phyloP scores from a whole-genome alignment of 2,329 filamentous ascomycete genomes.

The Paraphoma sp. region DNA sequence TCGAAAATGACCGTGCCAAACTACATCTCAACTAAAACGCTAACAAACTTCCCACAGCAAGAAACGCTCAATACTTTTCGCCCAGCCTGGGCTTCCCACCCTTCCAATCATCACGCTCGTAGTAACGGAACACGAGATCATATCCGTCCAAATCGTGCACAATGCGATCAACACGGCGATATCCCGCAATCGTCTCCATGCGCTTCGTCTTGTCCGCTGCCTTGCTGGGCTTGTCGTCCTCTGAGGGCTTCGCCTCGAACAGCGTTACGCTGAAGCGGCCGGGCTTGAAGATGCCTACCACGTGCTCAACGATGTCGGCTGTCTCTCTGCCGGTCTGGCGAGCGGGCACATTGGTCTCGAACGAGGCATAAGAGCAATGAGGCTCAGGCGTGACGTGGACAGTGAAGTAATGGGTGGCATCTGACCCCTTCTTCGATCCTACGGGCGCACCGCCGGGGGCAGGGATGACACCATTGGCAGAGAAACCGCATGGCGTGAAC shows the following conservation, averaged over 20 bases:
- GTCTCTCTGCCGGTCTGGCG: conserved; percentile 88
- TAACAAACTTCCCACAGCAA: too few species aligned
- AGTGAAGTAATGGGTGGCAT: conserved; percentile 83
- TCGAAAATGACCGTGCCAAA: too few species aligned
- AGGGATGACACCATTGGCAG: conserved; percentile 93
- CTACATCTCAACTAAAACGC: too few species aligned
- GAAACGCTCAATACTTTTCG: conserved; percentile 46
- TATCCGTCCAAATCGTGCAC: conserved; percentile 98
- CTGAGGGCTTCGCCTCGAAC: conserved; percentile 81
- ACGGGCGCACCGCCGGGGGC: conserved; percentile 64
- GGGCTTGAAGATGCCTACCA: conserved; percentile 94
- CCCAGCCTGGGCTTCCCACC: conserved; percentile 69
- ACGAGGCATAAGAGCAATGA: conserved; percentile 95
- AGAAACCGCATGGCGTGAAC: conserved; percentile 96
- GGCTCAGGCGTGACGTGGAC: conserved; percentile 98
- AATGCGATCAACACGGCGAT: conserved; percentile 89
- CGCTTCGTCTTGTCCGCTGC: conserved; percentile 51
- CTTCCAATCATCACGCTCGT: conserved; percentile 85
- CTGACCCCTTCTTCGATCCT: conserved; percentile 49
- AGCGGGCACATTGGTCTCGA: conserved; percentile 96
- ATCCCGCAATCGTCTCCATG: conserved; percentile 83
- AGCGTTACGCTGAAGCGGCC: conserved; percentile 97
- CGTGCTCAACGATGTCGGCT: conserved; percentile 88
- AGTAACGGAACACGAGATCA: conserved; percentile 95
- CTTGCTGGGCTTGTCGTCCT: conserved; percentile 48